Conservation (phyloP, 352 stramenopile genomes). For the Thraustochytrium sp. region DNA sequence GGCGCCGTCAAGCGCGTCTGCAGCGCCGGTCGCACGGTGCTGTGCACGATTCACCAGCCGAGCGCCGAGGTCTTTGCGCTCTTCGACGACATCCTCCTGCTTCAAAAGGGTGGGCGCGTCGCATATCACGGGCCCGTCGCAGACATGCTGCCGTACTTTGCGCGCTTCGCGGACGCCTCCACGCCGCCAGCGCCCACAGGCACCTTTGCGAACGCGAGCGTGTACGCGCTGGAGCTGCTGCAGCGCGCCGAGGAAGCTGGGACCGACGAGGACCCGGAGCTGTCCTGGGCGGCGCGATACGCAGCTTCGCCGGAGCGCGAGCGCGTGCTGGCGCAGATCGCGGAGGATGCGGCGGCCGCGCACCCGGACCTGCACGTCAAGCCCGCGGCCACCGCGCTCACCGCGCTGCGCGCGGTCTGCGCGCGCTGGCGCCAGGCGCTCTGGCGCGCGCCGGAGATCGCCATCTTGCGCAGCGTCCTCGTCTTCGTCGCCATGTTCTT, state of each 20-base stretch:
- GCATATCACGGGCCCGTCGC: constrained; percentile 63
- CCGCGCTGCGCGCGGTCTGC: neutral
- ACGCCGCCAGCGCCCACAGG: neutral
- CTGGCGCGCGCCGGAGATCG: neutral
- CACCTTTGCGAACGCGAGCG: neutral
- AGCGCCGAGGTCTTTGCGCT: constrained; percentile 61
- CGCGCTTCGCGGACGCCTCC: neutral
- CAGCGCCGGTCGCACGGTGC: constrained; percentile 55
- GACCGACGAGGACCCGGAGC: neutral
- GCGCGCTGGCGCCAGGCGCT: neutral
- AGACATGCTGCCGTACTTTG: constrained; percentile 42
- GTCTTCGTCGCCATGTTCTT: neutral
- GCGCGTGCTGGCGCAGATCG: neutral
- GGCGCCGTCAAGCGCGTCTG: constrained; percentile 61
- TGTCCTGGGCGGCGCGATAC: neutral
- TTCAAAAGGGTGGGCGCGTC: constrained; percentile 57
- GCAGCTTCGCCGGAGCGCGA: neutral
- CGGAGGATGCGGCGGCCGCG: neutral
- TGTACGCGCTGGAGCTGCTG: neutral
- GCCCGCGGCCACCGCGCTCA: neutral
- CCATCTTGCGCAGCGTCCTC: neutral
- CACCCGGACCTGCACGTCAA: too few relatives aligned
- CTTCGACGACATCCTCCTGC: constrained; percentile 64
- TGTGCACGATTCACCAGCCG: constrained; percentile 67
- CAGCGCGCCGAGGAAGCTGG: too few relatives aligned